phyloP scores from a whole-genome alignment of 164 flowering plant species.

The Vitis vinifera region DNA sequence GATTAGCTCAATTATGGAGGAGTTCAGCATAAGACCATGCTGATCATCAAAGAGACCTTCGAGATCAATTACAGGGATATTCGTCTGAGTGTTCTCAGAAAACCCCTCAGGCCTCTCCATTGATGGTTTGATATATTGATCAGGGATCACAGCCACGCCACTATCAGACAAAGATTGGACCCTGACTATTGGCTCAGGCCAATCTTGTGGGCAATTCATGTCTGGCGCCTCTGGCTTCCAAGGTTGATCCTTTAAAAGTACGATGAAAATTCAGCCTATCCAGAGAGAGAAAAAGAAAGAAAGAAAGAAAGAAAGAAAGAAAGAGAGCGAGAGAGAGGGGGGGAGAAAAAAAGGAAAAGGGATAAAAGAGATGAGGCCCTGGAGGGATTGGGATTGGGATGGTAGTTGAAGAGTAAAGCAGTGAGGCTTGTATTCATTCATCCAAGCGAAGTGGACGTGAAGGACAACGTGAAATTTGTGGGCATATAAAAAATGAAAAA shows the following conservation, averaged over 20 bases:
- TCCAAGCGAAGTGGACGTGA: neutral
- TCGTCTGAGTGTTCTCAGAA: neutral
- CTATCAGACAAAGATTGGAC: slow-evolving; percentile 84
- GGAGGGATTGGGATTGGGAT: neutral
- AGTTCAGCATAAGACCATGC: neutral
- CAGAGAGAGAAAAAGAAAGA: neutral
- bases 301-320: neutral
- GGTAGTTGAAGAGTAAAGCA: slow-evolving; percentile 11
- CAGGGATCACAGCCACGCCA: slow-evolving; percentile 45
- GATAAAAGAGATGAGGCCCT: neutral
- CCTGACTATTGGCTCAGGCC: slow-evolving; percentile 92
- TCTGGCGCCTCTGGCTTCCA: neutral
- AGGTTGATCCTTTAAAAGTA: neutral
- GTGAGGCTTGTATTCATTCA: neutral
- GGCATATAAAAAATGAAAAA: neutral
- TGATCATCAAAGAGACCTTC: slow-evolving; percentile 19
- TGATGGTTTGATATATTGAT: slow-evolving; percentile 67
- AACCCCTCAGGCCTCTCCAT: slow-evolving; percentile 45
- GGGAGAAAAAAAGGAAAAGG: too few relatives aligned
- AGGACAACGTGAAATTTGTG: too few relatives aligned
- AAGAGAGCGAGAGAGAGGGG: slow-evolving; percentile 4
- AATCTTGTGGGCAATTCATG: slow-evolving; percentile 44
- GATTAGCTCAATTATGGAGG: slow-evolving; percentile 20
- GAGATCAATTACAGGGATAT: slow-evolving; percentile 77
- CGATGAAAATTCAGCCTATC: neutral